phyloP scores from a whole-genome alignment of 129 eudicot genomes.

The Rutidosis leptorrhynchoides region DNA sequence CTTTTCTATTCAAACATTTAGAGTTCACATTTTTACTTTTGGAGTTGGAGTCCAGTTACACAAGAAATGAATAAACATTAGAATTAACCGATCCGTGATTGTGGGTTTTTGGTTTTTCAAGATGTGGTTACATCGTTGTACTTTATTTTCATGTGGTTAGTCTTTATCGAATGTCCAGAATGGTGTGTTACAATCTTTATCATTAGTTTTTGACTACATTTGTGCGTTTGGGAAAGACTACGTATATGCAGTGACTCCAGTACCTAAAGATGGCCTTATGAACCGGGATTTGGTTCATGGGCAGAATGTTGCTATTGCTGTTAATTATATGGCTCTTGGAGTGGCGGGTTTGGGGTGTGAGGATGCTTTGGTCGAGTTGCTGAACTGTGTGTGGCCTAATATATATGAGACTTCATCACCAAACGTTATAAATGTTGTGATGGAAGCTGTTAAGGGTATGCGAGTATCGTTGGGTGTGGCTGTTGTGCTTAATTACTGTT shows the following conservation, averaged over 20 bases:
- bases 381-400: conserved; percentile 98
- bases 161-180: conserved; percentile 96
- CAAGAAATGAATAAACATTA: no score
- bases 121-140: no score
- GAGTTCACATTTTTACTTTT: no score
- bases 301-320: conserved; percentile 95
- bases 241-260: conserved; percentile 88
- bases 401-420: conserved; percentile 96
- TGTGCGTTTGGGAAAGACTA: conserved; percentile 98
- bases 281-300: conserved; percentile 86
- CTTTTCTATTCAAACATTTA: no score
- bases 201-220: conserved; percentile 84
- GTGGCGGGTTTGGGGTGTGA: conserved; percentile 95
- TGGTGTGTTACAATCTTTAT: conserved; percentile 80
- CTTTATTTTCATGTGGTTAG: no score
- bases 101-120: no score
- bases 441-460: conserved; percentile 99
- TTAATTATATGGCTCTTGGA: conserved; percentile 91
- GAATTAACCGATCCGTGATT: no score
- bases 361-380: conserved; percentile 77
- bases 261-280: conserved; percentile 93
- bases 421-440: conserved; percentile 87
- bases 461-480: conserved; percentile 89
- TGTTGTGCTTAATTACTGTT: conserved; percentile 78
- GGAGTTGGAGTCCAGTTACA: no score